phyloP scores from a whole-genome alignment of 306 rosid species.

The Casuarina equisetifolia region DNA sequence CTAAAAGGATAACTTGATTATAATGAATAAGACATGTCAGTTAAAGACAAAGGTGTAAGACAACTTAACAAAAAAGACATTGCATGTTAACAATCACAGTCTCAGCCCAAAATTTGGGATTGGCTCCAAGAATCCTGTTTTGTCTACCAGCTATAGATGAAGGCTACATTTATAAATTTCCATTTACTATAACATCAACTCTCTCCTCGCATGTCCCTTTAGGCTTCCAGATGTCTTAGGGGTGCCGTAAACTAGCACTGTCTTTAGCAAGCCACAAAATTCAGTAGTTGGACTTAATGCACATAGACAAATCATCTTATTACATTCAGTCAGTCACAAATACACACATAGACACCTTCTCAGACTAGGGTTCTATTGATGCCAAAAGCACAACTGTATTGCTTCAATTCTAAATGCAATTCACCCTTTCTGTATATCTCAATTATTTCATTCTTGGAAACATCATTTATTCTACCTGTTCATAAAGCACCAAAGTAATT shows the following conservation, averaged over 20 bases:
- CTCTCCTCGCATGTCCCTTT: not conserved
- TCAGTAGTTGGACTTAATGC: not conserved
- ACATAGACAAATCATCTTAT: not conserved
- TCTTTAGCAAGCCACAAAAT: not conserved
- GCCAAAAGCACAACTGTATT: not conserved
- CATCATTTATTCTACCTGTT: not conserved
- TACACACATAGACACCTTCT: not conserved
- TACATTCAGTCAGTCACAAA: not conserved
- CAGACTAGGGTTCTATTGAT: not conserved
- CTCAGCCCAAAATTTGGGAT: not conserved
- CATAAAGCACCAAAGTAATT: too few relatives aligned
- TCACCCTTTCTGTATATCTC: not conserved
- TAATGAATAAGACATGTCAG: not conserved
- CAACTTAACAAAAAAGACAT: not conserved
- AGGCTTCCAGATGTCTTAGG: not conserved
- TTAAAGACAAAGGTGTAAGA: conserved; percentile 12
- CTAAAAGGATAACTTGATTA: not conserved
- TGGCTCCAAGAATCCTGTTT: not conserved
- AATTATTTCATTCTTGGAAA: not conserved
- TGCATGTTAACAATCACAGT: not conserved
- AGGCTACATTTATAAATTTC: not conserved
- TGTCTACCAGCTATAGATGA: not conserved
- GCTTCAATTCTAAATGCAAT: not conserved
- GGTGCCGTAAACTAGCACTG: not conserved
- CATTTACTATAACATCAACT: not conserved